phyloP scores from a whole-genome alignment of 148 eudicot genomes.

The Amaranthus cruentus region DNA sequence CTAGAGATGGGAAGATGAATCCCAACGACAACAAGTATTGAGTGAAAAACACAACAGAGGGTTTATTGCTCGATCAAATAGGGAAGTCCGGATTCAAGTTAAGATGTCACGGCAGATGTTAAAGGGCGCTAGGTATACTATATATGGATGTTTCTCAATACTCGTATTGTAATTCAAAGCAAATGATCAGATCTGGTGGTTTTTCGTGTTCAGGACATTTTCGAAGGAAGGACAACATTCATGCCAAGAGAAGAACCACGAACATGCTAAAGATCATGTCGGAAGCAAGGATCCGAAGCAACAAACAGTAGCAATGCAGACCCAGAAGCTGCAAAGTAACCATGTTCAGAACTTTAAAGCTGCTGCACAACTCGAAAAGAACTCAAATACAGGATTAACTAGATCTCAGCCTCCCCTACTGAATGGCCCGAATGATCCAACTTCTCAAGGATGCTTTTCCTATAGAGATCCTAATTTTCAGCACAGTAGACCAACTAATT shows the following conservation, averaged over 20 bases:
- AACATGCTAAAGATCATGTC: background rate
- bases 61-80: conserved; percentile 47
- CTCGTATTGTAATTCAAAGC: background rate
- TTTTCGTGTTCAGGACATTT: conserved; percentile 12
- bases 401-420: background rate
- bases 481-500: background rate
- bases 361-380: too few relatives aligned
- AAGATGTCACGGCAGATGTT: conserved; percentile 20
- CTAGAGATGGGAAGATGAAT: conserved; percentile 81
- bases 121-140: conserved; percentile 22
- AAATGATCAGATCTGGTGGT: background rate
- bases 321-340: background rate
- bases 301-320: background rate
- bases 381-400: too few relatives aligned
- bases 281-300: conserved; percentile 11
- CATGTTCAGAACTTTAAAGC: too few relatives aligned
- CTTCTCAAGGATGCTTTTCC: too few relatives aligned
- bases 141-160: background rate
- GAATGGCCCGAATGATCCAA: background rate
- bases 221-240: conserved; percentile 13
- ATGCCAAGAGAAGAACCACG: conserved; percentile 17
- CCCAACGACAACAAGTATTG: conserved; percentile 52
- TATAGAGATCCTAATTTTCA: background rate
- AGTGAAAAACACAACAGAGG: conserved; percentile 75
- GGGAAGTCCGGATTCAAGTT: conserved; percentile 47